Conservation (phyloP, 306 rosid genomes). For the Ceratonia siliqua region DNA sequence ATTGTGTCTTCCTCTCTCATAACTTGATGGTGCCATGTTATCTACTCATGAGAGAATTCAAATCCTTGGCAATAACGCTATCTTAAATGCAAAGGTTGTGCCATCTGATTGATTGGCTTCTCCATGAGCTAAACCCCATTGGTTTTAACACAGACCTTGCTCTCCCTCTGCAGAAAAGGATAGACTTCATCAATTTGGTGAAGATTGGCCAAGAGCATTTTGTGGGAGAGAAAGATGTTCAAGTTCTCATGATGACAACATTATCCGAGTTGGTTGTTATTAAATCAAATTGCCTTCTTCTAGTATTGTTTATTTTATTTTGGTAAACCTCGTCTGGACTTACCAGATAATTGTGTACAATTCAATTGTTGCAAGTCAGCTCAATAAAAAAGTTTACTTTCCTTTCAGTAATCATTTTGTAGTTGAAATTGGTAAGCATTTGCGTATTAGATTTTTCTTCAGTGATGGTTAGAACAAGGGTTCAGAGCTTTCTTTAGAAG, state of each 20-base stretch:
- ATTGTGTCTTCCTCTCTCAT: too few species aligned
- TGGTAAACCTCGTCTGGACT: too few species aligned
- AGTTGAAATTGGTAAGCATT: background rate
- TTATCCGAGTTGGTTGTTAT: constrained; percentile 31
- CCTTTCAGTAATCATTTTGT: background rate
- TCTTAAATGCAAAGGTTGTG: constrained; percentile 55
- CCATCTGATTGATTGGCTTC: constrained; percentile 79
- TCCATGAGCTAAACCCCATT: constrained; percentile 67
- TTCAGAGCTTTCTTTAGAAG: too few species aligned
- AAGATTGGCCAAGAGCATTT: constrained; percentile 76
- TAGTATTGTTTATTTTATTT: background rate
- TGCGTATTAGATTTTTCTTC: background rate
- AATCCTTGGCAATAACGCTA: constrained; percentile 64
- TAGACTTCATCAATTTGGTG: constrained; percentile 75
- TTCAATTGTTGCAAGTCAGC: background rate
- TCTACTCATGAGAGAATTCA: constrained; percentile 50
- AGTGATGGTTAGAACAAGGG: too few species aligned
- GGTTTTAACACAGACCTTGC: constrained; percentile 80
- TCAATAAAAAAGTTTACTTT: background rate
- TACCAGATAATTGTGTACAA: background rate
- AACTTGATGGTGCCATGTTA: too few species aligned
- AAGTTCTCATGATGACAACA: constrained; percentile 65
- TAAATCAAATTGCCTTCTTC: background rate
- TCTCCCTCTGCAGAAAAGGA: constrained; percentile 65
- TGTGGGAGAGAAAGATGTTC: constrained; percentile 67